Percentiles rank a stretch among this genome's conserved stretches.
Evolutionary conservation across 768 basidiomycete species (phyloP).

Genomic region (Cystofilobasidium capitatum): DNA sequence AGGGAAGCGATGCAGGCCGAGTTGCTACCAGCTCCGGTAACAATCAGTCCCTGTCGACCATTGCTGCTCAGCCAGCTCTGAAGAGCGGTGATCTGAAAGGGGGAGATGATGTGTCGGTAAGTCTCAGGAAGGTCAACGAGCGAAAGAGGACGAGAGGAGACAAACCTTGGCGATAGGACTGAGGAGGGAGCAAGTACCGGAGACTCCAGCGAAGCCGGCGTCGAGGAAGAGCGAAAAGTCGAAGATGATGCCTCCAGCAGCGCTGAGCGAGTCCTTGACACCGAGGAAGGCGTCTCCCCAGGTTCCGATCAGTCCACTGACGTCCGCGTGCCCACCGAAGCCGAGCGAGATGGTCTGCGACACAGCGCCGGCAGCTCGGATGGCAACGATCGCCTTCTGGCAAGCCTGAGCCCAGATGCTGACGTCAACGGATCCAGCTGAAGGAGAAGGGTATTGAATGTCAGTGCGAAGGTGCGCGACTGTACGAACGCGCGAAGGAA

Average conservation of each 20-base stretch:
- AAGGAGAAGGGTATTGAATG: no score
- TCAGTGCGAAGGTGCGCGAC: no score
- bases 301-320: background rate
- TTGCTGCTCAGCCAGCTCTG: background rate
- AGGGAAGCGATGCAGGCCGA: background rate
- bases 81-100: background rate
- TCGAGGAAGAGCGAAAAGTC: background rate
- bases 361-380: background rate
- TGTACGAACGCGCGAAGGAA: no score
- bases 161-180: background rate
- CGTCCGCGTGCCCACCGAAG: background rate
- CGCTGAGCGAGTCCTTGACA: conserved; percentile 1
- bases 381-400: background rate
- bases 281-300: background rate
- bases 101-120: background rate
- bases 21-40: background rate
- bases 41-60: background rate
- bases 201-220: background rate
- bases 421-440: background rate
- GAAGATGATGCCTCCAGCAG: background rate
- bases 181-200: background rate
- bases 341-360: conserved; percentile 1
- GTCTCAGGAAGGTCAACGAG: background rate
- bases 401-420: background rate
- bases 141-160: background rate